These are phyloP conservation scores for Dothistroma septosporum DNA, from an alignment of 2,329 filamentous ascomycete species.

Conservation along the genomic window DNA sequence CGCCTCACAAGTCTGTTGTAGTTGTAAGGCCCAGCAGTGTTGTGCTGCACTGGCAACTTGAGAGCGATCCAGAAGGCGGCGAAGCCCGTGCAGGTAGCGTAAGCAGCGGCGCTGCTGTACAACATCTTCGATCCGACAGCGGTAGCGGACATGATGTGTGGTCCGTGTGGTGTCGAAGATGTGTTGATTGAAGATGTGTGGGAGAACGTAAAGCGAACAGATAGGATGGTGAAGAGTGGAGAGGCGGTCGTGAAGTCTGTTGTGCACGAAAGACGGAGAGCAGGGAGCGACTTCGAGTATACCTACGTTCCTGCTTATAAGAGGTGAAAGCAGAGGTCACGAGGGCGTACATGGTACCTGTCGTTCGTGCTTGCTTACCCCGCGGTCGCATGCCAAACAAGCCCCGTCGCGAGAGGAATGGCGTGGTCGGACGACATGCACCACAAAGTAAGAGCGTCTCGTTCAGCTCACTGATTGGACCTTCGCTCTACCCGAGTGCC, in stretches of 20 bases:
- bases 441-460: background rate
- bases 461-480: background rate
- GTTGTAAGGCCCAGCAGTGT: conserved; percentile 33
- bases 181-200: background rate
- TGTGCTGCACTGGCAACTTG: conserved; percentile 29
- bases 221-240: background rate
- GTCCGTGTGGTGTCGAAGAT: background rate
- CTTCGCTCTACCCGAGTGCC: background rate
- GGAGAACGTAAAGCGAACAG: background rate
- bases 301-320: background rate
- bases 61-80: conserved; percentile 30
- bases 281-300: background rate
- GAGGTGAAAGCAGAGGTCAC: background rate
- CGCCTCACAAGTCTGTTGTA: conserved; percentile 30
- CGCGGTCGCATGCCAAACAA: background rate
- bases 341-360: background rate
- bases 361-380: background rate
- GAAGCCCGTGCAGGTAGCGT: conserved; percentile 31
- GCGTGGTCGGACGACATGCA: background rate
- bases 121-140: conserved; percentile 22
- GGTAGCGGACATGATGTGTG: conserved; percentile 27
- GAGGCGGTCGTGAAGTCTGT: background rate
- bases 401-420: background rate
- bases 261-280: background rate
- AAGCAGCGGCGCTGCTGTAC: conserved; percentile 31